Conservation (phyloP, 2,329 filamentous ascomycete species). For the Tetracladium maxilliforme region DNA sequence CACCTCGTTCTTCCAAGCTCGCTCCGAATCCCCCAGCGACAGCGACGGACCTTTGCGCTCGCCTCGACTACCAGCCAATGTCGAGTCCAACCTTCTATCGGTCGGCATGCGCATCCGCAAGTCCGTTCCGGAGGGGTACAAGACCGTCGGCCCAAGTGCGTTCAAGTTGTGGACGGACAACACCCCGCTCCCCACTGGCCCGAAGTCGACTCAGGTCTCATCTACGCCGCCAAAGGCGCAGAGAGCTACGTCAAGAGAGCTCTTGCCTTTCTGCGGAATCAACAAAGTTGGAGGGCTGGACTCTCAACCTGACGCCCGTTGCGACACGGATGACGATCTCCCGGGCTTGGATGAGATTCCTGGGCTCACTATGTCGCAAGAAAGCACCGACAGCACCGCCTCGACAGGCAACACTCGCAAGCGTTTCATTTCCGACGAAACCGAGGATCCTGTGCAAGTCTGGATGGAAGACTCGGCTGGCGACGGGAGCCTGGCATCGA, state of each 20-base stretch:
- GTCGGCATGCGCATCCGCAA: constrained; percentile 95
- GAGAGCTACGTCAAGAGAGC: constrained; percentile 33
- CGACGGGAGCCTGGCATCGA: neutral
- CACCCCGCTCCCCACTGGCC: constrained; percentile 8
- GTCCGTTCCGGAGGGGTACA: constrained; percentile 86
- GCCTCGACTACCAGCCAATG: constrained; percentile 40
- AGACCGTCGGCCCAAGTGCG: constrained; percentile 44
- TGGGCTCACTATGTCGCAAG: constrained; percentile 38
- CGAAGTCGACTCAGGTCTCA: constrained; percentile 4
- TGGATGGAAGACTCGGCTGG: constrained; percentile 10
- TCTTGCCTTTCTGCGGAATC: constrained; percentile 70
- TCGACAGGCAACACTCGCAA: constrained; percentile 23
- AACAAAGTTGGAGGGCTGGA: constrained; percentile 58
- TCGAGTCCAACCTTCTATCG: constrained; percentile 73
- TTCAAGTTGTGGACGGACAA: constrained; percentile 36
- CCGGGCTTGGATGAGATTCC: constrained; percentile 26
- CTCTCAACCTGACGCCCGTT: constrained; percentile 29
- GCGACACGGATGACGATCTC: constrained; percentile 5
- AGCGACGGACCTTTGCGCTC: constrained; percentile 12
- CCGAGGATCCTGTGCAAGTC: constrained; percentile 20
- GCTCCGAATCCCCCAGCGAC: constrained; percentile 3
- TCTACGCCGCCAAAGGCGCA: constrained; percentile 10
- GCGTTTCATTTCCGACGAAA: constrained; percentile 27
- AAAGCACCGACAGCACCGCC: constrained; percentile 25
- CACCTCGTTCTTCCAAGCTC: constrained; percentile 47